Conservation (phyloP, 495 filamentous ascomycete genomes). For the Penicillium diatomitis region DNA sequence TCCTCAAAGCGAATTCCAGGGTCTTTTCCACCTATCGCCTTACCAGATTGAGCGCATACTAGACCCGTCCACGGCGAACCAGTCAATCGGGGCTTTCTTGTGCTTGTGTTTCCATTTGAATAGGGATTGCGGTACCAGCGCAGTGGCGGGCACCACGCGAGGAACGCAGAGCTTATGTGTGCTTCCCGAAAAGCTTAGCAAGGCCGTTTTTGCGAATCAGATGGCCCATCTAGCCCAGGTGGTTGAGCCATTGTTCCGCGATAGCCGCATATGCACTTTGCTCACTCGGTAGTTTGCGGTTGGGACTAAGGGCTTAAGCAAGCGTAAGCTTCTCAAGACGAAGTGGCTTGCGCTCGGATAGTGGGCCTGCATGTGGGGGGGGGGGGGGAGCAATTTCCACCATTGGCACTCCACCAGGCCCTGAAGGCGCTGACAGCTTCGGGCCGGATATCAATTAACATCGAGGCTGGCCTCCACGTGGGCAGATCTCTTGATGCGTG, state of each 20-base stretch:
- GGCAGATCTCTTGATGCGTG: neutral
- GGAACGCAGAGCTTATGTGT: neutral
- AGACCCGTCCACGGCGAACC: no score
- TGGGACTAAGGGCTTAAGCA: no score
- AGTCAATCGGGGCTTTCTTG: no score
- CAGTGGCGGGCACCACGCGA: neutral
- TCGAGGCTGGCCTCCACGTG: neutral
- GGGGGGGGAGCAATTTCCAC: neutral
- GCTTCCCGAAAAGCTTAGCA: conserved; percentile 2
- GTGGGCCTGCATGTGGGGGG: neutral
- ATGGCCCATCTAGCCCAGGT: conserved; percentile 1
- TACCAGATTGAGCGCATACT: no score
- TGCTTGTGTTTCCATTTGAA: neutral
- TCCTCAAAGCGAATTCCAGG: no score
- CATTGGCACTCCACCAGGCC: neutral
- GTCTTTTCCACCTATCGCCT: no score
- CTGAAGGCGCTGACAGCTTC: neutral
- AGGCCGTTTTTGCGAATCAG: neutral
- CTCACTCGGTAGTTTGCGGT: no score
- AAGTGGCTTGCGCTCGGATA: conserved; percentile 1
- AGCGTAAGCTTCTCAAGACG: neutral
- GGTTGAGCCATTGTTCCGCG: neutral
- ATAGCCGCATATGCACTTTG: neutral
- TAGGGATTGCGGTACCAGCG: neutral
- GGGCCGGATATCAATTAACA: neutral